Evolutionary conservation across 1,284 basidiomycete genomes (phyloP).

Genomic region (Mycena citricolor): DNA sequence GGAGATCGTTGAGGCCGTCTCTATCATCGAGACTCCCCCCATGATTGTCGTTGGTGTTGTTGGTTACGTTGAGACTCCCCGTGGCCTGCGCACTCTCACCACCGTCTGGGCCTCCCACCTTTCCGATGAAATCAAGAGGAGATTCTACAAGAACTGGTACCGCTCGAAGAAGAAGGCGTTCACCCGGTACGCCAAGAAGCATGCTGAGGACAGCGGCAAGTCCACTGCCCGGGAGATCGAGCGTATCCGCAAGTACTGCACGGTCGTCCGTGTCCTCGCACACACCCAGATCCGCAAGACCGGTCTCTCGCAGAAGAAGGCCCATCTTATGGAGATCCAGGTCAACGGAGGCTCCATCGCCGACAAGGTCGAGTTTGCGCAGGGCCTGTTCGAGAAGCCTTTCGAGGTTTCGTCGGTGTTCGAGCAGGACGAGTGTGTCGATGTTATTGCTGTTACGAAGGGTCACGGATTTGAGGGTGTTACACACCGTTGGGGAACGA

Average conservation of each 20-base stretch:
- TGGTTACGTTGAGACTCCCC: constrained; percentile 99
- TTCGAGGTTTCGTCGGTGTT: constrained; percentile 87
- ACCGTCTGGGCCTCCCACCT: constrained; percentile 85
- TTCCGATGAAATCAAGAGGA: constrained; percentile 92
- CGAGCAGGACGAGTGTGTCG: constrained; percentile 96
- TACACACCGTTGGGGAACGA: constrained; percentile 98
- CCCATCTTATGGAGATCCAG: constrained; percentile 99
- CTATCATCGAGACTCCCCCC: constrained; percentile 96
- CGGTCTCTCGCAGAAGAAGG: constrained; percentile 98
- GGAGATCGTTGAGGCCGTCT: constrained; percentile 98
- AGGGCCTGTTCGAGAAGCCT: constrained; percentile 96
- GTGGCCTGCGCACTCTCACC: constrained; percentile 88
- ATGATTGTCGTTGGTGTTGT: constrained; percentile 98
- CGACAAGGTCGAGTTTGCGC: constrained; percentile 98
- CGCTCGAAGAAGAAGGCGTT: constrained; percentile 99
- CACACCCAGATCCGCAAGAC: constrained; percentile 99
- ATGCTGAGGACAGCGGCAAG: constrained; percentile 93
- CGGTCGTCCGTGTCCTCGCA: constrained; percentile 98
- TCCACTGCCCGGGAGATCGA: constrained; percentile 95
- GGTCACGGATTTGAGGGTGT: constrained; percentile 99
- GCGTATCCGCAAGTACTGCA: constrained; percentile 99
- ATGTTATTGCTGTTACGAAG: constrained; percentile 98
- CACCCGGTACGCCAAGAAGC: constrained; percentile 99
- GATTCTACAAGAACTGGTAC: constrained; percentile 99
- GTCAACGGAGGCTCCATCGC: constrained; percentile 96